These are phyloP conservation scores for Mycocentrospora acerina DNA, from an alignment of 2,329 filamentous ascomycete genomes.

Conservation along the genomic window DNA sequence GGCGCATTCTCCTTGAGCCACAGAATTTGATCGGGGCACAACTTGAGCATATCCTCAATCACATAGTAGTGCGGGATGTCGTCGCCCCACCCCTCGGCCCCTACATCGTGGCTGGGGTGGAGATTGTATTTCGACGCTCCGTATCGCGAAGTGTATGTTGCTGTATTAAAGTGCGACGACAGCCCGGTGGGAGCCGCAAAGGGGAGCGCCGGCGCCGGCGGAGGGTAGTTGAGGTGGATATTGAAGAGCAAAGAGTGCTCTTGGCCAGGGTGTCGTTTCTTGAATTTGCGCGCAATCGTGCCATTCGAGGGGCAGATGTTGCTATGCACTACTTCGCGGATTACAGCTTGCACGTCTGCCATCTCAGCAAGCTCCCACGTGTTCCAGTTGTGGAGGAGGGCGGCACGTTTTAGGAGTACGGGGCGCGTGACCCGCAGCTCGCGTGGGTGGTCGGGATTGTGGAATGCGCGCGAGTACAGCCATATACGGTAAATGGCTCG, in stretches of 20 bases:
- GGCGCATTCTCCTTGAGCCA: constrained; percentile 59
- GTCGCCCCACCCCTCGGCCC: constrained; percentile 65
- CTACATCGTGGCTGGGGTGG: constrained; percentile 54
- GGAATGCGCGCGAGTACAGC: constrained; percentile 62
- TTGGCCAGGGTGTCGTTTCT: constrained; percentile 55
- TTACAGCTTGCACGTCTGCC: constrained; percentile 58
- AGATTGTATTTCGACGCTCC: constrained; percentile 50
- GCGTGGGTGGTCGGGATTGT: constrained; percentile 54
- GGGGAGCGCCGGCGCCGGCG: constrained; percentile 29
- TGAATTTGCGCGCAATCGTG: constrained; percentile 60
- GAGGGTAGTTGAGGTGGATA: constrained; percentile 54
- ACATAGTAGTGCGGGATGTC: constrained; percentile 65
- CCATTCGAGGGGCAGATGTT: constrained; percentile 65
- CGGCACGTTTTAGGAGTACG: constrained; percentile 54
- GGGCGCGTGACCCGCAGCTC: constrained; percentile 51
- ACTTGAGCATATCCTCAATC: constrained; percentile 65
- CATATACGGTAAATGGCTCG: constrained; percentile 62
- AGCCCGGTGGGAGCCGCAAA: constrained; percentile 26
- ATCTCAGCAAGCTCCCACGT: constrained; percentile 60
- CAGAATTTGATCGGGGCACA: constrained; percentile 61
- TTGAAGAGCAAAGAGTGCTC: constrained; percentile 55
- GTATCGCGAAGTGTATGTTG: constrained; percentile 41
- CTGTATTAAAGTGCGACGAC: constrained; percentile 41
- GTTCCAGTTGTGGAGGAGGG: constrained; percentile 61
- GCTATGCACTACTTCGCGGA: constrained; percentile 57